These are phyloP conservation scores for Crucihimalaya himalaica DNA, from an alignment of 345 rosid genomes.

Conservation along the genomic window DNA sequence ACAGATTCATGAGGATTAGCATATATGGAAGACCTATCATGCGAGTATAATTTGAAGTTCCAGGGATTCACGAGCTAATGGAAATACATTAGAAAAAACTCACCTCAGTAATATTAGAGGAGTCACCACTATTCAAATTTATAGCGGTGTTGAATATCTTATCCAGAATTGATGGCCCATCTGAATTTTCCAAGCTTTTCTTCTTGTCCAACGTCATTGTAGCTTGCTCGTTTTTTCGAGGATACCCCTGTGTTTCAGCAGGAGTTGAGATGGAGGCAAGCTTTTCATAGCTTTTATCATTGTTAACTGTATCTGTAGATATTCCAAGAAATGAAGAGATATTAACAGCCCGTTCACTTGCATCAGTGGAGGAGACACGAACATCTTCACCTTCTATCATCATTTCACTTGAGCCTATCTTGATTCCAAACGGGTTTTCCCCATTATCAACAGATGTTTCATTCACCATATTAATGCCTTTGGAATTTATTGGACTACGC, in stretches of 20 bases:
- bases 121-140: slow-evolving; percentile 50
- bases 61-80: slow-evolving; percentile 2
- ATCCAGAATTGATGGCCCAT: slow-evolving; percentile 72
- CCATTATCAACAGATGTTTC: slow-evolving; percentile 45
- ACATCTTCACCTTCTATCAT: slow-evolving; percentile 45
- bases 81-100: slow-evolving; percentile 14
- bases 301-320: slow-evolving; percentile 38
- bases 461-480: slow-evolving; percentile 44
- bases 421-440: slow-evolving; percentile 43
- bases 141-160: slow-evolving; percentile 67
- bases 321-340: slow-evolving; percentile 46
- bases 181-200: slow-evolving; percentile 47
- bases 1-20: slow-evolving; percentile 1
- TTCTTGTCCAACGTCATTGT: slow-evolving; percentile 37
- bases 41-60: slow-evolving; percentile 10
- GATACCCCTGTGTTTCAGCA: slow-evolving; percentile 41
- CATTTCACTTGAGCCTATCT: slow-evolving; percentile 42
- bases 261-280: slow-evolving; percentile 48
- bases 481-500: slow-evolving; percentile 44
- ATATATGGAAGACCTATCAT: slow-evolving; percentile 10
- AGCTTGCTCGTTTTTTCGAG: slow-evolving; percentile 49
- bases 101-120: slow-evolving; percentile 57
- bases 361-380: slow-evolving; percentile 35
- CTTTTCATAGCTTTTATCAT: slow-evolving; percentile 39
- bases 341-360: slow-evolving; percentile 40